Conservation (phyloP, 176 grass and related monocot genomes). For the Elaeis guineensis region DNA sequence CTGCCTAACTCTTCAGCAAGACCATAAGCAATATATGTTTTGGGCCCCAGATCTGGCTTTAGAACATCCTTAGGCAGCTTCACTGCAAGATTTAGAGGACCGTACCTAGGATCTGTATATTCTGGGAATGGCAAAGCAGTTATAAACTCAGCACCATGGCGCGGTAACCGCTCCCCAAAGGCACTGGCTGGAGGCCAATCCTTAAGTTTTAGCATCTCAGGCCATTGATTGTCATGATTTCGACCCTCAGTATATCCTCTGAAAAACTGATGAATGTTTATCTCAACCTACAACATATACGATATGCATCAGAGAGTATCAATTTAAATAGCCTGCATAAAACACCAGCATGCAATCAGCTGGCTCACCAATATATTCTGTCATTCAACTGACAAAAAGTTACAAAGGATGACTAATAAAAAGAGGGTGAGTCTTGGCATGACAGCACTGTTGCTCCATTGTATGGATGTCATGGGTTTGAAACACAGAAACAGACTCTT, state of each 20-base stretch:
- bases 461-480: too few relatives aligned
- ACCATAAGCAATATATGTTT: slow-evolving; percentile 86
- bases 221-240: slow-evolving; percentile 24
- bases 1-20: slow-evolving; percentile 53
- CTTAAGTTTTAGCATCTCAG: slow-evolving; percentile 70
- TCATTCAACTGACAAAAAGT: too few relatives aligned
- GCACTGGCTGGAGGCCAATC: slow-evolving; percentile 67
- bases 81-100: slow-evolving; percentile 64
- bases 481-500: too few relatives aligned
- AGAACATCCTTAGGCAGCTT: slow-evolving; percentile 44
- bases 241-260: slow-evolving; percentile 44
- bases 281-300: slow-evolving; percentile 29
- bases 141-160: slow-evolving; percentile 78
- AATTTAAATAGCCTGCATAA: too few relatives aligned
- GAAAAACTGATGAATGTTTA: slow-evolving; percentile 70
- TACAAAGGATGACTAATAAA: too few relatives aligned
- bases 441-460: too few relatives aligned
- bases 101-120: slow-evolving; percentile 65
- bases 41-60: slow-evolving; percentile 72
- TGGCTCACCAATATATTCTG: too few relatives aligned
- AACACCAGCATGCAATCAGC: neutral
- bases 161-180: slow-evolving; percentile 65
- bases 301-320: neutral
- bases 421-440: too few relatives aligned
- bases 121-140: slow-evolving; percentile 77